phyloP scores from a whole-genome alignment of 306 rosid species.

The Styphnolobium japonicum region DNA sequence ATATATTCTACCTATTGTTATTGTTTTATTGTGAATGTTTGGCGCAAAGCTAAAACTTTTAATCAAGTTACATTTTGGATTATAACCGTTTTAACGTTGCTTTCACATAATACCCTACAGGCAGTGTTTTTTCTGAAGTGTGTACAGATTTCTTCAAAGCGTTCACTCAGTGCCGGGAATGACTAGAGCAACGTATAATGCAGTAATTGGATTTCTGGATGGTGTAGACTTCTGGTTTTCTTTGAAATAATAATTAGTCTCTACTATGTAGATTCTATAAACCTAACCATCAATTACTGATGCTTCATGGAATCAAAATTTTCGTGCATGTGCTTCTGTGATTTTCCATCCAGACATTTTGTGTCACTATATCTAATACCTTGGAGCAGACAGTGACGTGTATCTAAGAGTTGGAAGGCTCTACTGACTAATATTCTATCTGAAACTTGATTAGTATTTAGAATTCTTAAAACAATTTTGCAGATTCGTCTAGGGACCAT shows the following conservation, averaged over 20 bases:
- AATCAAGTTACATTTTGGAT: background rate
- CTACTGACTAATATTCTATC: background rate
- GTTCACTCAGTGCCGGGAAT: background rate
- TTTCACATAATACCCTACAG: background rate
- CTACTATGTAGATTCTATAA: constrained; percentile 3
- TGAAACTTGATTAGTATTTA: constrained; percentile 20
- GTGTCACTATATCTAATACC: background rate
- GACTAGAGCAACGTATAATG: background rate
- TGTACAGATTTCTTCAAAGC: background rate
- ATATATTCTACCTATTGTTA: background rate
- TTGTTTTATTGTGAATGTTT: too few relatives aligned
- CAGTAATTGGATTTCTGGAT: background rate
- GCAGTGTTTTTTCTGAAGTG: background rate
- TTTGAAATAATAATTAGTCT: background rate
- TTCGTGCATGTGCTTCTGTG: background rate
- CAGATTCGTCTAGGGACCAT: constrained; percentile 15
- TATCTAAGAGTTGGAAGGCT: background rate
- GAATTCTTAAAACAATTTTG: constrained; percentile 10
- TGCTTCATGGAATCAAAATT: background rate
- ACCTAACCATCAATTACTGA: background rate
- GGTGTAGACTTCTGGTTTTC: background rate
- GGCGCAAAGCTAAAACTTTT: background rate
- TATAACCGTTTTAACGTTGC: background rate
- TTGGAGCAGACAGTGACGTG: constrained; percentile 9
- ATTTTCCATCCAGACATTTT: background rate